Conservation (phyloP, 1,284 basidiomycete genomes). For the Fomes fomentarius region DNA sequence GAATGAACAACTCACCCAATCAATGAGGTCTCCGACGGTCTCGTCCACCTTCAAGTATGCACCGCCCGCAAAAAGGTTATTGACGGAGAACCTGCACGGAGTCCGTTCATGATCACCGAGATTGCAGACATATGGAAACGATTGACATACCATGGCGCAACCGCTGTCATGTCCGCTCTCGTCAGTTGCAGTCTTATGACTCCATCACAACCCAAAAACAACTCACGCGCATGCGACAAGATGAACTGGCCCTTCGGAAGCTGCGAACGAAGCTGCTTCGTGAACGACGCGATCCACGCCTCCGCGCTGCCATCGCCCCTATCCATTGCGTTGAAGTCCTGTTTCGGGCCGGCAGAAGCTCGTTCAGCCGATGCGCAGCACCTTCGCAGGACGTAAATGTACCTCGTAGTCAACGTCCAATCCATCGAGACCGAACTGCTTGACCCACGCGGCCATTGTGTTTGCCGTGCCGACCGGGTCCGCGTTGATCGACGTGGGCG, state of each 20-base stretch:
- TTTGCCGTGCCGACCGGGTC: constrained; percentile 46
- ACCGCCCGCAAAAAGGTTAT: constrained; percentile 50
- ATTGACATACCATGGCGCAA: constrained; percentile 50
- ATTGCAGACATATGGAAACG: background rate
- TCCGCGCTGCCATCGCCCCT: constrained; percentile 41
- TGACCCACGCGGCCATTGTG: constrained; percentile 53
- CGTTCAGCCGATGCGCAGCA: background rate
- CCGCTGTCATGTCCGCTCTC: constrained; percentile 32
- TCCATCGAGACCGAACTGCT: constrained; percentile 52
- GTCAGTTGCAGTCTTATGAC: background rate
- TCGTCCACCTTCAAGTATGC: constrained; percentile 61
- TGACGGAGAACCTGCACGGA: constrained; percentile 51
- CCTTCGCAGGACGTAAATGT: background rate
- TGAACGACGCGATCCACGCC: constrained; percentile 48
- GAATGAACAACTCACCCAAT: constrained; percentile 34
- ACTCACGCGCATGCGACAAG: constrained; percentile 42
- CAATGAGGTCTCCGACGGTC: constrained; percentile 51
- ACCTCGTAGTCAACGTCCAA: constrained; percentile 63
- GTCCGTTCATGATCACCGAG: constrained; percentile 7
- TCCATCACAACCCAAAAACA: background rate
- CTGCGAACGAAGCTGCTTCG: constrained; percentile 38
- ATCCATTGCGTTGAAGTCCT: constrained; percentile 54
- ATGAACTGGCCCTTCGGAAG: constrained; percentile 40
- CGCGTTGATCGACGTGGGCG: constrained; percentile 47
- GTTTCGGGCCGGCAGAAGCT: background rate